phyloP scores from a whole-genome alignment of 257 asterid species.

The Salvia splendens region DNA sequence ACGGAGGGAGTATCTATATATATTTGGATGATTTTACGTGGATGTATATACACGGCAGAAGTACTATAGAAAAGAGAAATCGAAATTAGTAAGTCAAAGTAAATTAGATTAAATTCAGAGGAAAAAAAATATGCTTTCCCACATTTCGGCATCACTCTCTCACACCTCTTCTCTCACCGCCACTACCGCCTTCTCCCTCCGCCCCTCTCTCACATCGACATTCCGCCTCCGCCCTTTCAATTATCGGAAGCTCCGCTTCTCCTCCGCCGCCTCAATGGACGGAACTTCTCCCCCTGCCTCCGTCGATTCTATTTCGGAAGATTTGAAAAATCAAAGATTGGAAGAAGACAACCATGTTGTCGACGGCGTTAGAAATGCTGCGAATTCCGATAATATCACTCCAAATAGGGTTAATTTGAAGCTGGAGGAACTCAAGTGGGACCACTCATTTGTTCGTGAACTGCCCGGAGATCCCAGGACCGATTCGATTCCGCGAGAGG shows the following conservation, averaged over 20 bases:
- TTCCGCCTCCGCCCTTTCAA: slow-evolving; percentile 38
- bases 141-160: slow-evolving; percentile 50
- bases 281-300: slow-evolving; percentile 41
- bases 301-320: slow-evolving; percentile 65
- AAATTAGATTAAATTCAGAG: slow-evolving; percentile 20
- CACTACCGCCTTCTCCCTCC: slow-evolving; percentile 48
- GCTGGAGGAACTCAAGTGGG: slow-evolving; percentile 87
- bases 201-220: slow-evolving; percentile 33
- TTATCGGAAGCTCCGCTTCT: slow-evolving; percentile 39
- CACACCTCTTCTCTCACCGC: slow-evolving; percentile 43
- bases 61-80: background rate
- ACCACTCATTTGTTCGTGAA: slow-evolving; percentile 81
- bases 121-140: slow-evolving; percentile 46
- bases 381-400: slow-evolving; percentile 13
- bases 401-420: slow-evolving; percentile 46
- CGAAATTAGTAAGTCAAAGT: slow-evolving; percentile 11
- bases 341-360: slow-evolving; percentile 18
- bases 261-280: slow-evolving; percentile 58
- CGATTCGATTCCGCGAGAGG: slow-evolving; percentile 80
- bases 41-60: background rate
- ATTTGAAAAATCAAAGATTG: slow-evolving; percentile 61
- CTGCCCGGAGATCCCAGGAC: slow-evolving; percentile 82
- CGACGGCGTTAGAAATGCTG: slow-evolving; percentile 15
- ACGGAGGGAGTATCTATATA: too few species aligned
- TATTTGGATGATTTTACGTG: background rate